These are phyloP conservation scores for Fusarium sororula DNA, from an alignment of 2,329 filamentous ascomycete genomes.

Conservation along the genomic window DNA sequence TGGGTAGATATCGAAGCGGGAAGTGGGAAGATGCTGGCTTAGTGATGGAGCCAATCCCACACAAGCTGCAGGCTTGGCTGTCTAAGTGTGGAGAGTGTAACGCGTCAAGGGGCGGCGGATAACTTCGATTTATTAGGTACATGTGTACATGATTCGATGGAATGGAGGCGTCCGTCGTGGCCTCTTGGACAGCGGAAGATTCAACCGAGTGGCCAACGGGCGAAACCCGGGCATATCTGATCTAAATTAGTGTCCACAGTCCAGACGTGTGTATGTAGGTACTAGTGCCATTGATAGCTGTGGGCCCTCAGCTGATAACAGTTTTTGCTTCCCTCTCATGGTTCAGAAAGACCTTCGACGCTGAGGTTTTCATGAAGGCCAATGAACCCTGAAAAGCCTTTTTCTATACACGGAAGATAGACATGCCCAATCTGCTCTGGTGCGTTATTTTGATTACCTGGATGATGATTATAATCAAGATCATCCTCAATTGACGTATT, in stretches of 20 bases:
- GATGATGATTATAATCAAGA: slow-evolving; percentile 1
- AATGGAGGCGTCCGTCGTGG: slow-evolving; percentile 25
- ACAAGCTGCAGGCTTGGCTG: slow-evolving; percentile 20
- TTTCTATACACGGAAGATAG: not conserved
- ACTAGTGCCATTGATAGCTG: not conserved
- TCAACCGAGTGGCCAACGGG: slow-evolving; percentile 22
- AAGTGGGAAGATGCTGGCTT: slow-evolving; percentile 29
- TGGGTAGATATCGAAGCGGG: slow-evolving; percentile 26
- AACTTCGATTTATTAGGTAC: not conserved
- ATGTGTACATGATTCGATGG: slow-evolving; percentile 12
- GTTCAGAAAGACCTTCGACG: not conserved
- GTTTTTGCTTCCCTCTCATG: not conserved
- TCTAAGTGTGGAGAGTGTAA: slow-evolving; percentile 28
- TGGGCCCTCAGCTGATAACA: not conserved
- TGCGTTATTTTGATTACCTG: slow-evolving; percentile 6
- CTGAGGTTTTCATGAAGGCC: not conserved
- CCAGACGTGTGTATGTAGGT: not conserved
- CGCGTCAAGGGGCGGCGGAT: slow-evolving; percentile 35
- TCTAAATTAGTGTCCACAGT: not conserved
- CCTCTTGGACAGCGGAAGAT: slow-evolving; percentile 21
- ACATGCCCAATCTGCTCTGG: not conserved
- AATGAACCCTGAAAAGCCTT: slow-evolving; percentile 1
- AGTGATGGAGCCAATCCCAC: slow-evolving; percentile 7
- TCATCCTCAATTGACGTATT: not conserved
- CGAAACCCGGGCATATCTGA: slow-evolving; percentile 3